phyloP scores from a whole-genome alignment of 2,329 filamentous ascomycete genomes.

The Elsinoe australis region DNA sequence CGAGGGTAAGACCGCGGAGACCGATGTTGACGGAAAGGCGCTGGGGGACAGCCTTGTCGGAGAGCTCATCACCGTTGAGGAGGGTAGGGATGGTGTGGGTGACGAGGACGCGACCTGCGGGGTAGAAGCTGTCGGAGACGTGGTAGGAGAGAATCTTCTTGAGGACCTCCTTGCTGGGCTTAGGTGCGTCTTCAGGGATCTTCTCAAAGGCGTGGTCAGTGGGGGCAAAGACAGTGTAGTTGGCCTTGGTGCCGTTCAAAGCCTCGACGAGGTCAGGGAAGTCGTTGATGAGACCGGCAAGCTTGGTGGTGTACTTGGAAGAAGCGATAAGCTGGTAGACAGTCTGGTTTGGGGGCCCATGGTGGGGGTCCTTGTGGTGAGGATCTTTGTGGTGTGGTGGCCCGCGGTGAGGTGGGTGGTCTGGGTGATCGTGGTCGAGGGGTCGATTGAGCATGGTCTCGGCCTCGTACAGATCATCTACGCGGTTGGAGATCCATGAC shows the following conservation, averaged over 20 bases:
- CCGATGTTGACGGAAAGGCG: constrained; percentile 62
- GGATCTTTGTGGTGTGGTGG: constrained; percentile 26
- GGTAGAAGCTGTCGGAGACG: constrained; percentile 59
- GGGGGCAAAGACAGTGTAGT: constrained; percentile 77
- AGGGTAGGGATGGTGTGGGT: constrained; percentile 69
- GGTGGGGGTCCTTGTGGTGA: constrained; percentile 30
- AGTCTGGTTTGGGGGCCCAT: constrained; percentile 55
- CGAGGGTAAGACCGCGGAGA: constrained; percentile 58
- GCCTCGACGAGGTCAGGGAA: constrained; percentile 62
- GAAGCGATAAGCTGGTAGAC: constrained; percentile 72
- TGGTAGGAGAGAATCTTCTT: constrained; percentile 69
- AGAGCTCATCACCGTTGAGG: constrained; percentile 52
- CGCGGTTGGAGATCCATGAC: constrained; percentile 38
- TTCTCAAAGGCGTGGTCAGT: constrained; percentile 67
- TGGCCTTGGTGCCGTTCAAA: constrained; percentile 65
- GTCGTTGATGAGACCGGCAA: constrained; percentile 66
- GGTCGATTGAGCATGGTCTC: constrained; percentile 29
- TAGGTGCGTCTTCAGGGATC: constrained; percentile 47
- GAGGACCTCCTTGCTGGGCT: constrained; percentile 63
- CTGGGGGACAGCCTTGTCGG: constrained; percentile 54
- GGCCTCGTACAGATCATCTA: constrained; percentile 29
- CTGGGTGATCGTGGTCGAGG: constrained; percentile 23
- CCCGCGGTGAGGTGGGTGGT: constrained; percentile 24
- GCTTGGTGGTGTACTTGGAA: constrained; percentile 68
- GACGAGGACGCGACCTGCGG: constrained; percentile 56